Base-by-base conservation (phyloP, 495 filamentous ascomycete species). In the Hypoxylon subgilvum region DNA sequence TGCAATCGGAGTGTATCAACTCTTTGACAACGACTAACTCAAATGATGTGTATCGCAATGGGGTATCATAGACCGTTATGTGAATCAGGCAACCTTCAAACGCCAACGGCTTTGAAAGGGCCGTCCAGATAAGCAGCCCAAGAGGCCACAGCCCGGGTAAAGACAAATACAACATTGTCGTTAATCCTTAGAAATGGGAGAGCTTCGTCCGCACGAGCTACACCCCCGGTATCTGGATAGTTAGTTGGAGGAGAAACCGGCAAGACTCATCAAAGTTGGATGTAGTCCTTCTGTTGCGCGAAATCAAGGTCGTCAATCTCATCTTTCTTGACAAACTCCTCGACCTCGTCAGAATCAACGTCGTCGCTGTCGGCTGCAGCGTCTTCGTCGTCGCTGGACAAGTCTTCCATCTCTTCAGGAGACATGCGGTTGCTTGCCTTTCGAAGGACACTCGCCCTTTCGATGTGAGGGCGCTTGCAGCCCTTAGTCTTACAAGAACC, bases 391-490 rank as follows among this genome's bases (percentile, higher is more conserved):
- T 96, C 91, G 76, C 90, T 95, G 57, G 89, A 92, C 25, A 90
- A 65, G 67, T 95, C 90, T 69, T 83, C 87, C 63, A 86, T 82
- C 47, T 90, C 86, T 5, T 82, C 83, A 53, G 47, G 45, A 28
- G 57, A 65, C 16, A 48, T 39, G 38, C 52, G 67, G 42, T 61
- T 68, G 55, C 59, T 65, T 19, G 72, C 73, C 54, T 68, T 79
- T 49, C 80, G 81, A 47, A 84, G 76, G 63, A 82, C 75, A 77
- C 81, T 83, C 52, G 94, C 94, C 74, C 91, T 86, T 74, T 95
- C 89, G 62, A 93, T 83, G 73, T 98, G 94, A 21, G 85, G 89
- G 54, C 97, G 78, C 66, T 84, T 86, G 79, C 94, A 98, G 27
- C 85, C 86, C 72, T 87, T 87, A 68, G 84, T 86, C 65, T 84